Percentiles rank a stretch among this genome's conserved stretches.
Evolutionary conservation across 192 early-diverging fungal genomes (phyloP).

Genomic region (Podila minutissima): DNA sequence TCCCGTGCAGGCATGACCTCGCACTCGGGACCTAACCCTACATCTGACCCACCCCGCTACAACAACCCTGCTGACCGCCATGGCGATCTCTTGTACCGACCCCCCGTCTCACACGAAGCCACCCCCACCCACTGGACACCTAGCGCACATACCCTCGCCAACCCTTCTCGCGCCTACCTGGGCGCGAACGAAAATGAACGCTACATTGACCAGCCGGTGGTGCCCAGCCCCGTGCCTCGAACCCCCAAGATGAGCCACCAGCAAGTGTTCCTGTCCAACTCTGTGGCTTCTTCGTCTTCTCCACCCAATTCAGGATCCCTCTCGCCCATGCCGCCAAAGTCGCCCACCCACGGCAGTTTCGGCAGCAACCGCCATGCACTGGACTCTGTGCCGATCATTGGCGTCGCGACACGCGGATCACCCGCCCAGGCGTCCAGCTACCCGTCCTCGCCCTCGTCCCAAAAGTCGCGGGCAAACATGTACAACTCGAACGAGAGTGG

Average conservation of each 20-base stretch:
- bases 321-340: slow-evolving; percentile 23
- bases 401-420: slow-evolving; percentile 17
- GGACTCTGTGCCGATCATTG: slow-evolving; percentile 28
- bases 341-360: slow-evolving; percentile 2
- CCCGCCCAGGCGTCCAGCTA: slow-evolving; percentile 8
- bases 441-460: slow-evolving; percentile 8
- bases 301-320: slow-evolving; percentile 17
- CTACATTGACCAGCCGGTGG: slow-evolving; percentile 18
- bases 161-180: slow-evolving; percentile 10
- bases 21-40: slow-evolving; percentile 8
- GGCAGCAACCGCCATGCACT: background rate
- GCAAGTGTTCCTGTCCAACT: slow-evolving; percentile 16
- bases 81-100: slow-evolving; percentile 19
- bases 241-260: slow-evolving; percentile 19
- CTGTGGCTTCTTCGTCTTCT: background rate
- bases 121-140: slow-evolving; percentile 17
- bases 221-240: slow-evolving; percentile 22
- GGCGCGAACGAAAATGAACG: background rate
- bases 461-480: background rate
- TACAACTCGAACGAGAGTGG: slow-evolving; percentile 27
- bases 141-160: slow-evolving; percentile 14
- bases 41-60: slow-evolving; percentile 24
- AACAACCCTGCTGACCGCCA: background rate
- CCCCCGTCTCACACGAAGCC: slow-evolving; percentile 2
- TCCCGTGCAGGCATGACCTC: slow-evolving; percentile 6